Conservation (phyloP, 2,329 filamentous ascomycete genomes). For the Simplicillium sp. region DNA sequence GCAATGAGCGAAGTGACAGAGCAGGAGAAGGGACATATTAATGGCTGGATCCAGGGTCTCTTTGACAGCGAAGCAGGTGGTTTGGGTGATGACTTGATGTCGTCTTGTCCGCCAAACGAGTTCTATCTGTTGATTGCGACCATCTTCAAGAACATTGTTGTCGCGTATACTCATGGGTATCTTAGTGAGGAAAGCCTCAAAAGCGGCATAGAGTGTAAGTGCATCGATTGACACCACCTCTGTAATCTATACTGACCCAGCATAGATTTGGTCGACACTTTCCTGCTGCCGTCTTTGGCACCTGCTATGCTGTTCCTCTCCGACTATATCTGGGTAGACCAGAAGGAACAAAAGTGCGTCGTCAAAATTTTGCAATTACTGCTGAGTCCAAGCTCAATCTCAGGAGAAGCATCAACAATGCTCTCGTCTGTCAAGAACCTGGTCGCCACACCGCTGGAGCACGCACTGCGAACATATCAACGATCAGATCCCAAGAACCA, state of each 20-base stretch:
- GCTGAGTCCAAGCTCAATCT: constrained; percentile 59
- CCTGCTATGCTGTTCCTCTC: constrained; percentile 64
- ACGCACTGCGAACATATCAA: constrained; percentile 57
- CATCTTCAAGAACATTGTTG: constrained; percentile 65
- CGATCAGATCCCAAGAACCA: constrained; percentile 56
- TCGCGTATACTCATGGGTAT: constrained; percentile 56
- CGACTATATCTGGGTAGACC: constrained; percentile 58
- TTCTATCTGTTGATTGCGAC: constrained; percentile 74
- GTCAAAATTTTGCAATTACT: constrained; percentile 66
- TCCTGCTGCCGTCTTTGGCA: constrained; percentile 69
- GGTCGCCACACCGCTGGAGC: constrained; percentile 58
- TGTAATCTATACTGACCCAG: neutral
- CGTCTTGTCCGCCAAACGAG: constrained; percentile 71
- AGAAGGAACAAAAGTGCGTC: constrained; percentile 56
- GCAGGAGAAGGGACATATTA: constrained; percentile 56
- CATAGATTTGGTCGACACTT: constrained; percentile 66
- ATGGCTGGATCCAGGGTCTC: constrained; percentile 68
- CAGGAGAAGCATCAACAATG: constrained; percentile 62
- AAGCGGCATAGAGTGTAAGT: constrained; percentile 65
- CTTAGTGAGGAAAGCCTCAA: constrained; percentile 63
- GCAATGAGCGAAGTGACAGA: constrained; percentile 51
- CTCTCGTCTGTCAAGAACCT: constrained; percentile 63
- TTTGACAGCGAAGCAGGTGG: constrained; percentile 67
- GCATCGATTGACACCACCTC: neutral
- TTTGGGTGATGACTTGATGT: constrained; percentile 71